Percentiles rank a stretch among this genome's conserved stretches.
Conservation (phyloP, 2,329 filamentous ascomycete genomes). For the Thelonectria rubi region DNA sequence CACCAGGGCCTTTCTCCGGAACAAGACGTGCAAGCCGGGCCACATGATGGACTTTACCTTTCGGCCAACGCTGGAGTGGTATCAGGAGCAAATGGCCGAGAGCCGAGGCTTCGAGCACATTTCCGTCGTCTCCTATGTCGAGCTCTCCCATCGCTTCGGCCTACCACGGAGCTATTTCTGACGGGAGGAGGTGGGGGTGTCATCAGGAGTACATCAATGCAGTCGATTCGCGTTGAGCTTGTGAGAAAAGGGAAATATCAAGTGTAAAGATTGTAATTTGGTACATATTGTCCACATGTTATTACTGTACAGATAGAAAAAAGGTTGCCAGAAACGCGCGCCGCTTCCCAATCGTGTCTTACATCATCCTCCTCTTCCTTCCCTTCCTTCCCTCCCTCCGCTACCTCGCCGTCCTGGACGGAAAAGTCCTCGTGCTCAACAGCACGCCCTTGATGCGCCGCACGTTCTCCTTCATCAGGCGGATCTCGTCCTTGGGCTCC, state of each 20-base stretch:
- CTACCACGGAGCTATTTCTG: conserved; percentile 28
- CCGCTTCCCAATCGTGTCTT: too few species aligned
- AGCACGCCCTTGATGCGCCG: conserved; percentile 81
- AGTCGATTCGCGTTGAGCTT: too few species aligned
- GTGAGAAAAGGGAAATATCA: too few species aligned
- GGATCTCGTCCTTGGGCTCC: conserved; percentile 75
- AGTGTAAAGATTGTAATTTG: too few species aligned
- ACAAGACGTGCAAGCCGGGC: background rate
- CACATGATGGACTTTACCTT: conserved; percentile 50
- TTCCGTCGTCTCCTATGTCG: conserved; percentile 54
- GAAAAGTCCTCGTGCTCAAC: conserved; percentile 78
- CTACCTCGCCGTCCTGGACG: conserved; percentile 52
- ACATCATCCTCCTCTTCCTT: background rate
- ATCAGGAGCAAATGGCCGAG: conserved; percentile 55
- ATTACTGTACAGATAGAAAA: too few species aligned
- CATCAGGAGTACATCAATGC: too few species aligned
- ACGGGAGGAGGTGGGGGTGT: too few species aligned
- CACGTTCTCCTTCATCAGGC: conserved; percentile 77
- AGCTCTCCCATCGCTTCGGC: conserved; percentile 47
- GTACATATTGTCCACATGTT: too few species aligned
- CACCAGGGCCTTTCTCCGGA: conserved; percentile 36
- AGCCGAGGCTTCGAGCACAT: conserved; percentile 62
- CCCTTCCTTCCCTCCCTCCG: background rate
- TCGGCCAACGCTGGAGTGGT: conserved; percentile 62
- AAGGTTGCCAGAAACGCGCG: too few species aligned